Percentiles rank a stretch among this genome's conserved stretches.
Conservation (phyloP, 116 monocot species). For the Iris pallida region DNA sequence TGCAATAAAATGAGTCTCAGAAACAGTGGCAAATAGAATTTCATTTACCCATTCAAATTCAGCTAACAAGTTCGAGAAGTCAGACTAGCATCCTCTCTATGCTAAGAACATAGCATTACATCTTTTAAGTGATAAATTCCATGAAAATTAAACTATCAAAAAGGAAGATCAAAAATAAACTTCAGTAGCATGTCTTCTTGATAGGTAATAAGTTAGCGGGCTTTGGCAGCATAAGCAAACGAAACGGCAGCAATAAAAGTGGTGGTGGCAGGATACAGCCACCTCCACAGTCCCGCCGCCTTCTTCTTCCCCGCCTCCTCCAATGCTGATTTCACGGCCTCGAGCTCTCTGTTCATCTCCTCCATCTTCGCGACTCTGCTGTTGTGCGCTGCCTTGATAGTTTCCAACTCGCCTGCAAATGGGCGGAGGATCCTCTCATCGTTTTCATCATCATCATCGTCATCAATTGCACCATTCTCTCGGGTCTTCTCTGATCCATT, state of each 20-base stretch:
- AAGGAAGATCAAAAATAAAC: not conserved
- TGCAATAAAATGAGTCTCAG: too few relatives aligned
- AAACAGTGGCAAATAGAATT: too few relatives aligned
- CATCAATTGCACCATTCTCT: constrained; percentile 1
- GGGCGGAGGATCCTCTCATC: constrained; percentile 1
- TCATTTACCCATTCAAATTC: too few relatives aligned
- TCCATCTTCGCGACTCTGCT: constrained; percentile 3
- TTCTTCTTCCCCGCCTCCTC: constrained; percentile 23
- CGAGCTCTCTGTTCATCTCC: constrained; percentile 11
- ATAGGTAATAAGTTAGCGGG: not conserved
- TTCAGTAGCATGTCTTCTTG: not conserved
- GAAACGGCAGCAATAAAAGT: constrained; percentile 24
- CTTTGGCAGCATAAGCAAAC: constrained; percentile 20
- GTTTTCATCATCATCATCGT: too few relatives aligned
- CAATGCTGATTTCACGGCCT: constrained; percentile 22
- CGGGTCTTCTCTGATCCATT: not conserved
- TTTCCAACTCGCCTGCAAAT: constrained; percentile 6
- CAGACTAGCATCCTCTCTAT: too few relatives aligned
- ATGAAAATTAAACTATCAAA: too few relatives aligned
- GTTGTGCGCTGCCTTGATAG: constrained; percentile 4
- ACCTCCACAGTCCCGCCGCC: constrained; percentile 20
- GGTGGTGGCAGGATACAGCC: constrained; percentile 37
- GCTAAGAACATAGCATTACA: too few relatives aligned
- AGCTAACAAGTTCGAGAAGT: too few relatives aligned
- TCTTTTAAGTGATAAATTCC: too few relatives aligned